Conservation (phyloP, 139 green algal species). For the Parachlorella kessleri region DNA sequence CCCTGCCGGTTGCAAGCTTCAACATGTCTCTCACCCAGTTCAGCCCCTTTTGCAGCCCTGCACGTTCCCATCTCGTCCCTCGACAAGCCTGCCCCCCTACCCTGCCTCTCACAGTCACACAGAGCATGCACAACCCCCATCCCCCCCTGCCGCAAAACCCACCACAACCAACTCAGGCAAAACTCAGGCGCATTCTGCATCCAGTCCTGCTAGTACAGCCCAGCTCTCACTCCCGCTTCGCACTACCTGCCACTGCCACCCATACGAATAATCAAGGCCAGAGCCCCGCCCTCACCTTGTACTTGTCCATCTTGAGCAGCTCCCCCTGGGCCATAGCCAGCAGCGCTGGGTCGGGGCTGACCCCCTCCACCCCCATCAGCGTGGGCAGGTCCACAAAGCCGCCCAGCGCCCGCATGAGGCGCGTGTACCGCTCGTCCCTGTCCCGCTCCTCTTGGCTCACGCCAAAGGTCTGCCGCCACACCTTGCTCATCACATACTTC, state of each 20-base stretch:
- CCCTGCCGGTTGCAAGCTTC: too few relatives aligned
- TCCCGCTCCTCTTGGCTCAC: conserved; percentile 68
- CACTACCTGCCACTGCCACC: neutral
- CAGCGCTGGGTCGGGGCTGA: conserved; percentile 32
- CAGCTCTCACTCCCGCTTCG: too few relatives aligned
- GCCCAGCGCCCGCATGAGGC: conserved; percentile 60
- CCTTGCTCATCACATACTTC: conserved; percentile 98
- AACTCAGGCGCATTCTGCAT: too few relatives aligned
- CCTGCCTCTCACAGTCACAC: too few relatives aligned
- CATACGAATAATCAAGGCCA: neutral
- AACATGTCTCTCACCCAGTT: too few relatives aligned
- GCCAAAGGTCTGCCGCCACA: conserved; percentile 84
- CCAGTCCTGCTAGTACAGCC: too few relatives aligned
- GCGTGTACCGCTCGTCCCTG: conserved; percentile 70
- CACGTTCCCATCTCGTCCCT: too few relatives aligned
- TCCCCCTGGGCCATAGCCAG: conserved; percentile 78
- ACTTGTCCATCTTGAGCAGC: conserved; percentile 84
- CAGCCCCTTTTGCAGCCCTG: too few relatives aligned
- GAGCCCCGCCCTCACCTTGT: too few relatives aligned
- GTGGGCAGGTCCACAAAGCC: conserved; percentile 79
- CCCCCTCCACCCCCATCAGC: conserved; percentile 66
- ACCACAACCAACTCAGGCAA: neutral
- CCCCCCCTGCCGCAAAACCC: too few relatives aligned
- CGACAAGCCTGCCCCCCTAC: too few relatives aligned
- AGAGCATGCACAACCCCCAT: too few relatives aligned